Evolutionary conservation across 805 yeast species (phyloP), one percentile per base, ranked within the genome.

Genomic region (Ogataea henricii): DNA sequence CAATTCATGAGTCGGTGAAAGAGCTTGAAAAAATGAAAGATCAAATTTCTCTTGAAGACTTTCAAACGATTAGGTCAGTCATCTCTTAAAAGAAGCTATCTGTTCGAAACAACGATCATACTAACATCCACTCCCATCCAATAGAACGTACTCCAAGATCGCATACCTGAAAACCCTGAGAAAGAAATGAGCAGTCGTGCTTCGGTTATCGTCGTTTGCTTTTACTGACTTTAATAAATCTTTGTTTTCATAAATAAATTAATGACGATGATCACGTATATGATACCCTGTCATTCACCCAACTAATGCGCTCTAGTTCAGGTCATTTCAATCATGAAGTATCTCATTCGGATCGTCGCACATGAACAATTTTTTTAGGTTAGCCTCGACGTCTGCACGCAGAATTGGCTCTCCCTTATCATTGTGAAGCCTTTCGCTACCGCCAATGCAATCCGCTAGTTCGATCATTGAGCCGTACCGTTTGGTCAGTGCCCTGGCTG

Each of bases 21-120:
- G 62, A 56, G 18, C 68, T 78, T 51, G 76, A 71, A 46, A 55
- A 66, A 1, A 59, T 78, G 45, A 71, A 73, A 53, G 82, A 78
- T 48, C 72, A 71, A 48, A 63, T 84, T 34, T 75, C 81, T 51
- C 68, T 67, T 20, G 87, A 83, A 42, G 87, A 83, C 56, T 73
- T 72, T 42, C 67, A 71, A 37, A 53, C 71, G 0, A 74, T 81
- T 22, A 75, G 74, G 75, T 70, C 74, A 66, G 78, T 77, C 54
- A 17, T 38, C 20, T 36, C 40, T 42, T 43, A 17, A 59, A 29
- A 30, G 25, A 34, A 29, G 6, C 10, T 14, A 10, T 40, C 33
- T 29, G 25, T 21, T 17, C 21, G n/a, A 39, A 10, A 25, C 3
- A 18, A 14, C 13, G 30, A 25, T 26, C 35, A 10, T 26, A 40